These are phyloP conservation scores for Arachis monticola DNA, from an alignment of 331 rosid genomes.

Conservation along the genomic window DNA sequence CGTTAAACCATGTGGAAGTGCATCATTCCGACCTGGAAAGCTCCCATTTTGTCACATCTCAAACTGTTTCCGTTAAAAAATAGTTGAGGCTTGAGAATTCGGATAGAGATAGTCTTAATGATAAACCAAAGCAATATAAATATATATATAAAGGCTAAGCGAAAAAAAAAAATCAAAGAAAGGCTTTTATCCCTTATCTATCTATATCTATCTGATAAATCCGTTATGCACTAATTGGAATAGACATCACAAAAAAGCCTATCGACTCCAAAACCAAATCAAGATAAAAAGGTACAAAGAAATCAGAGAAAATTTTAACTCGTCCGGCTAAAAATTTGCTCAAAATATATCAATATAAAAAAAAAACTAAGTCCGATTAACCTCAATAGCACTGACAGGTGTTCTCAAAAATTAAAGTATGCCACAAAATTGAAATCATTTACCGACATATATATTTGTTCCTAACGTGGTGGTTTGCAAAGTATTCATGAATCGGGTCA, in stretches of 20 bases:
- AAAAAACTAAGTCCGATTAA: conserved; percentile 21
- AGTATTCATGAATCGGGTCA: too few species aligned
- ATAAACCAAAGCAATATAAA: conserved; percentile 47
- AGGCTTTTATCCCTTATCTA: conserved; percentile 48
- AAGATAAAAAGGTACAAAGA: conserved; percentile 43
- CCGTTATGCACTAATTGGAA: conserved; percentile 25
- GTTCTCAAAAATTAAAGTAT: conserved; percentile 1
- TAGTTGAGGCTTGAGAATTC: conserved; percentile 9
- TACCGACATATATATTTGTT: conserved; percentile 42
- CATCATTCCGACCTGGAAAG: conserved; percentile 70
- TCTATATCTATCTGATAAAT: conserved; percentile 15
- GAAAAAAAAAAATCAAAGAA: conserved; percentile 29
- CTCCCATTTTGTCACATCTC: conserved; percentile 63
- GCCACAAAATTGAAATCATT: conserved; percentile 41
- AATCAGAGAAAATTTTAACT: conserved; percentile 13
- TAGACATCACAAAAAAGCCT: conserved; percentile 18
- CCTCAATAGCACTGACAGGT: not conserved
- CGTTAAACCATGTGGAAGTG: conserved; percentile 53
- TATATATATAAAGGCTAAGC: not conserved
- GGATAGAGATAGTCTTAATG: conserved; percentile 22
- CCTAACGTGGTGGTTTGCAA: too few species aligned
- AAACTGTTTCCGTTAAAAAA: conserved; percentile 62
- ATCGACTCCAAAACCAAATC: not conserved
- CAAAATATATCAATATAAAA: not conserved
- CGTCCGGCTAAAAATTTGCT: conserved; percentile 23